These are phyloP conservation scores for Obba rivulosa DNA, from an alignment of 768 basidiomycete species.

Conservation along the genomic window DNA sequence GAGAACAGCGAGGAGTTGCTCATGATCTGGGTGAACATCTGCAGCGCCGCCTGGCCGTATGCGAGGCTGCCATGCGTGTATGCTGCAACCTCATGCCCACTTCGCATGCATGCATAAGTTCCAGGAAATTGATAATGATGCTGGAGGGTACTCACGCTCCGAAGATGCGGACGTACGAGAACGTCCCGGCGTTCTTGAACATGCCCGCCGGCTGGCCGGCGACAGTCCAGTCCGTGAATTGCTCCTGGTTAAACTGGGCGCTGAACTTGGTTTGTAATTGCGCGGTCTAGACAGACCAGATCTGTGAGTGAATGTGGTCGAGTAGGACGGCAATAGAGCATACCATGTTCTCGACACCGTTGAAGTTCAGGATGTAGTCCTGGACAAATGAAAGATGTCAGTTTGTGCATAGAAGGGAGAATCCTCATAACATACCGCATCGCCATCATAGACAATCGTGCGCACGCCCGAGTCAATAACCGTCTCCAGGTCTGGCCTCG, in stretches of 20 bases:
- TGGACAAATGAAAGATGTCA: background rate
- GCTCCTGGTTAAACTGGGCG: constrained; percentile 33
- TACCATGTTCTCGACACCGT: constrained; percentile 56
- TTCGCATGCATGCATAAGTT: background rate
- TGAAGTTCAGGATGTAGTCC: constrained; percentile 50
- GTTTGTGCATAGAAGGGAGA: background rate
- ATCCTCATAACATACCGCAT: constrained; percentile 43
- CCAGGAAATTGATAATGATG: background rate
- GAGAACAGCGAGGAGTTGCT: constrained; percentile 18
- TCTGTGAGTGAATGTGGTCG: background rate
- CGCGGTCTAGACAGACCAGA: constrained; percentile 34
- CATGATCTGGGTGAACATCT: constrained; percentile 30
- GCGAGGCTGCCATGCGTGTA: constrained; percentile 19
- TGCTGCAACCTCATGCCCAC: constrained; percentile 27
- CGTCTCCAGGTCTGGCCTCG: constrained; percentile 42
- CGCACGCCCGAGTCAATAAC: constrained; percentile 56
- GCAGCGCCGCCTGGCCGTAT: constrained; percentile 21
- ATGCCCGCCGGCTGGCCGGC: constrained; percentile 43
- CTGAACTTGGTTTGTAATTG: constrained; percentile 43
- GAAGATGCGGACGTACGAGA: constrained; percentile 50
- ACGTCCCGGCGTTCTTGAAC: constrained; percentile 55
- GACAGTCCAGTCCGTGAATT: constrained; percentile 45
- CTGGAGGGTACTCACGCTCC: constrained; percentile 17
- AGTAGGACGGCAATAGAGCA: background rate
- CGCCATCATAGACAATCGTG: constrained; percentile 51